Evolutionary conservation across 2,329 filamentous ascomycete species (phyloP).

Genomic region (Colletotrichum orbiculare): DNA sequence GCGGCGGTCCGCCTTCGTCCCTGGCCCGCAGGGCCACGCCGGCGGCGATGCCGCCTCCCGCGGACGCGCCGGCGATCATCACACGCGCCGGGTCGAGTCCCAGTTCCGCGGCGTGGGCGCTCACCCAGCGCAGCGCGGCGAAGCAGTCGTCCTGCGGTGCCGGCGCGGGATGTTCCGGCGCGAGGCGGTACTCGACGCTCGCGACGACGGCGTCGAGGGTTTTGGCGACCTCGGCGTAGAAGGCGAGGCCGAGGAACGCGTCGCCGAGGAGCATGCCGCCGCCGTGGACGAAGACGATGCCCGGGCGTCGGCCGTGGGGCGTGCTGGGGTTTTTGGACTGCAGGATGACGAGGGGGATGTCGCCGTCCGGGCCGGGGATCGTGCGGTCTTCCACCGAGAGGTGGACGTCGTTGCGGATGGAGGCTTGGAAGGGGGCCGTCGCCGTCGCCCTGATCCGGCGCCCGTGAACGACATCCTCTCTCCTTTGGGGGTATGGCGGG

Average conservation of each 20-base stretch:
- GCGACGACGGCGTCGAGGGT: constrained; percentile 44
- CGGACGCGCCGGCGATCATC: constrained; percentile 54
- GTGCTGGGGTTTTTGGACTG: constrained; percentile 4
- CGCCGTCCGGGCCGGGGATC: constrained; percentile 15
- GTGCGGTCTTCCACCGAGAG: constrained; percentile 19
- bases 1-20: constrained; percentile 45
- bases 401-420: constrained; percentile 13
- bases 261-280: constrained; percentile 31
- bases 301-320: constrained; percentile 5
- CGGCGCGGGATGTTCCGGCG: constrained; percentile 51
- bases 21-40: constrained; percentile 51
- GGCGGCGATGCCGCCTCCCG: constrained; percentile 55
- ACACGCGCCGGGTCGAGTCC: constrained; percentile 53
- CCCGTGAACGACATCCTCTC: constrained; percentile 1
- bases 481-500: constrained; percentile 2
- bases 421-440: constrained; percentile 19
- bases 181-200: constrained; percentile 59
- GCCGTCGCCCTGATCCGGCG: constrained; percentile 12
- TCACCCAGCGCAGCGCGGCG: constrained; percentile 49
- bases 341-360: constrained; percentile 20
- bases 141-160: constrained; percentile 42
- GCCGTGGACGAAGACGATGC: constrained; percentile 23
- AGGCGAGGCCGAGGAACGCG: constrained; percentile 16
- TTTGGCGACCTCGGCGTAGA: constrained; percentile 16
- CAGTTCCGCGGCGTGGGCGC: constrained; percentile 50